A percentile compares a stretch with the other conserved stretches of the same genome.
These are phyloP conservation scores for Mariannaea sp. DNA, from an alignment of 2,329 filamentous ascomycete genomes.

Conservation along the genomic window DNA sequence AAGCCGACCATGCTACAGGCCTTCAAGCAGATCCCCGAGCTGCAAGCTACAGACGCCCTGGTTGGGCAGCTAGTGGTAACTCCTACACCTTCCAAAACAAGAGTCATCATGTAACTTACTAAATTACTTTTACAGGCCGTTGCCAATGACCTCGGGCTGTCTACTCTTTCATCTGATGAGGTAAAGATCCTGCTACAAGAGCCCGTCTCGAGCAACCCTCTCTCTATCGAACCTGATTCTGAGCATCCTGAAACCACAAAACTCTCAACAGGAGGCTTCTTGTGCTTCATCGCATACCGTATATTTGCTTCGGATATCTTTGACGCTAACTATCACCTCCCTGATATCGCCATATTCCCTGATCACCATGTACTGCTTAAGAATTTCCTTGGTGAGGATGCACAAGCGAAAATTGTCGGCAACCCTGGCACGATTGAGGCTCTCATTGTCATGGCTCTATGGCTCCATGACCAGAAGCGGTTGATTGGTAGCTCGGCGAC, in stretches of 20 bases:
- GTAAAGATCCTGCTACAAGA: constrained; percentile 52
- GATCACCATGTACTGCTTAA: constrained; percentile 61
- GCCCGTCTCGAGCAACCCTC: constrained; percentile 50
- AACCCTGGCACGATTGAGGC: constrained; percentile 63
- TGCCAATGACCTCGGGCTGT: constrained; percentile 64
- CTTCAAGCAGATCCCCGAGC: constrained; percentile 66
- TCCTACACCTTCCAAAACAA: constrained; percentile 34
- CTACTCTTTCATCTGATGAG: constrained; percentile 50
- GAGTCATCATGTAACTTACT: constrained; percentile 9
- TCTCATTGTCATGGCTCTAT: constrained; percentile 63
- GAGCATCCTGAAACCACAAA: constrained; percentile 56
- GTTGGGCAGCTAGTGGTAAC: constrained; percentile 74
- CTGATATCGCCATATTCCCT: constrained; percentile 63
- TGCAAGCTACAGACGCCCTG: constrained; percentile 66
- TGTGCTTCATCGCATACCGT: constrained; percentile 65
- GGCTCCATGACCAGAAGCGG: constrained; percentile 57
- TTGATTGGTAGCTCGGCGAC: constrained; percentile 41
- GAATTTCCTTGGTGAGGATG: constrained; percentile 57
- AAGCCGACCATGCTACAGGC: constrained; percentile 65
- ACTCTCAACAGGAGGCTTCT: constrained; percentile 62
- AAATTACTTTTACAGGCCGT: constrained; percentile 55
- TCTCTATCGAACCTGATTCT: constrained; percentile 52
- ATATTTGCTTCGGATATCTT: constrained; percentile 67
- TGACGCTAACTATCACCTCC: constrained; percentile 57
- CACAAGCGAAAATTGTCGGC: constrained; percentile 53